Evolutionary conservation across 257 asterid genomes (phyloP).

Genomic region (Capsicum rhomboideum): DNA sequence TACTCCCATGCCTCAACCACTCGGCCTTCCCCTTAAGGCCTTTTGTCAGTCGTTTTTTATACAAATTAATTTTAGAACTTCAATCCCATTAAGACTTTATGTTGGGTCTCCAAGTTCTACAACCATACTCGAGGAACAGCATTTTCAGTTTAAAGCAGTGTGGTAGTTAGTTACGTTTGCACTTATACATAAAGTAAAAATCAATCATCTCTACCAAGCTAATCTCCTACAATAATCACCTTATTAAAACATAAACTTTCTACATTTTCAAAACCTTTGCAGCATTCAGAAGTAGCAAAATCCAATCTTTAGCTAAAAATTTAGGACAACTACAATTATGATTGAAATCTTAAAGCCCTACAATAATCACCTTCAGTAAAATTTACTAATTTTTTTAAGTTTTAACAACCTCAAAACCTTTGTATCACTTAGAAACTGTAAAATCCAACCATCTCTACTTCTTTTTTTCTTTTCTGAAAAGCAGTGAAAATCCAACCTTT

Average conservation of each 20-base stretch:
- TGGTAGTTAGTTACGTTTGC: background rate
- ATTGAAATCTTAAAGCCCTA: background rate
- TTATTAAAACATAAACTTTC: background rate
- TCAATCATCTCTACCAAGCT: background rate
- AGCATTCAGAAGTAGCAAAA: background rate
- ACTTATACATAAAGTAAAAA: background rate
- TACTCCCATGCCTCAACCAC: background rate
- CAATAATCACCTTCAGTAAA: background rate
- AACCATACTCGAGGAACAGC: background rate
- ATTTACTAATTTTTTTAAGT: background rate
- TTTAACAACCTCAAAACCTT: background rate
- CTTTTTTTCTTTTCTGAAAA: background rate
- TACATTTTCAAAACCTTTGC: background rate
- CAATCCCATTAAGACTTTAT: background rate
- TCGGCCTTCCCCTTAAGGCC: background rate
- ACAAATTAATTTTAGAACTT: background rate
- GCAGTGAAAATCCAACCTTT: background rate
- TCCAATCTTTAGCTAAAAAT: background rate
- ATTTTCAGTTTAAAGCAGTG: background rate
- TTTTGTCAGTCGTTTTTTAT: background rate
- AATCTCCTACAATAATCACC: background rate
- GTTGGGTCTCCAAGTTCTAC: background rate
- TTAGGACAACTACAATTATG: background rate
- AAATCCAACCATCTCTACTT: background rate
- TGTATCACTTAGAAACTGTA: background rate